Base-by-base conservation (phyloP, 1,284 basidiomycete species). In the Somion occarium region DNA sequence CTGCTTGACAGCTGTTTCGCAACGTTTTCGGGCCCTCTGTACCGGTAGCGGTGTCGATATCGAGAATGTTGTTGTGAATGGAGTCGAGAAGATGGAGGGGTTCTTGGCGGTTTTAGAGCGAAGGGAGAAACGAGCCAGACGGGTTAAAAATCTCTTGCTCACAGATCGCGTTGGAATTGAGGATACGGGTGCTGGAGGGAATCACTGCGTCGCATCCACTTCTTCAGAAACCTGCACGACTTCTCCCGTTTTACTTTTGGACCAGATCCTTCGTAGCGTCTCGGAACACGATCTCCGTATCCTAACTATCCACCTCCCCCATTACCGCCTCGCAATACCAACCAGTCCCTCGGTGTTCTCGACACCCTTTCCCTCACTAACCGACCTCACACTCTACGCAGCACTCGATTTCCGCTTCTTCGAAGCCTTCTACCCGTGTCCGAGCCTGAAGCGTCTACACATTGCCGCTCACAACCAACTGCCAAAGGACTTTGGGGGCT, bases 1-100 rank as follows among this genome's bases (percentile, higher is more conserved):
- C 19, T 27, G 53, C 2, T 30, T 57, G 13, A 43, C 47, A 11
- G 15, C n/a, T 22, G 48, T 53, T 9, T 57, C 55, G 9, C 50
- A 38, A 19, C 18, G 18, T 27, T 26, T 46, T 24, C 44, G 44
- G 15, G 24, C 25, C 3, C 22, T 46, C 13, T 46, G 44, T 22
- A 18, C 24, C 13, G 13, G 22, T 3, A 27, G 19, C 7, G 44
- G 25, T 3, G 22, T 46, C 9, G 44, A 46, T 20, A 30, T 46
- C 23, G 23, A 46, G 7, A 27, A 22, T 3, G 24, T 46, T 7
- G 30, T 15, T 7, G 7, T 34, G 30, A 7, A 15, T 34, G 30
- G 30, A 15, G 30, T 34, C 30, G 15, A 34, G 30, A 34, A 34
- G 30, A 34, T 34, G 30, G 15, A 34, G 30, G 15, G 30, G 7